phyloP scores from a whole-genome alignment of 768 basidiomycete genomes.

The Boletus tylopilopsis region DNA sequence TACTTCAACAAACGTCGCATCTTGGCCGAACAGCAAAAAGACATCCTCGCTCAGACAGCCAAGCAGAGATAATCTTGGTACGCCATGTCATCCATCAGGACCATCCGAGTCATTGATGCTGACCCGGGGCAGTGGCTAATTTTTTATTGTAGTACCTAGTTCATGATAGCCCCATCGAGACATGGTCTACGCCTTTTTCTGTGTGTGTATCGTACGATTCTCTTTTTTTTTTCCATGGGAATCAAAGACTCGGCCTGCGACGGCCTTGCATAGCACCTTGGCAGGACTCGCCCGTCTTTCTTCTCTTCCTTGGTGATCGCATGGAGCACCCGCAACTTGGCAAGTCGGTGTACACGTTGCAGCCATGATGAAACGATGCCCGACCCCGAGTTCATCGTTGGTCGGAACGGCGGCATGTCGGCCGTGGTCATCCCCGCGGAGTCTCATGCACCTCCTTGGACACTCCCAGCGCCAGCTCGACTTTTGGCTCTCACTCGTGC shows the following conservation, averaged over 20 bases:
- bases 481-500: not conserved
- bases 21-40: conserved; percentile 76
- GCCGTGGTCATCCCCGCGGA: conserved; percentile 2
- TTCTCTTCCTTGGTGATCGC: conserved; percentile 19
- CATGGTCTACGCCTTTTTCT: not conserved
- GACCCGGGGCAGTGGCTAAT: not conserved
- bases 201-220: too few relatives aligned
- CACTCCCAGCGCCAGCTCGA: not conserved
- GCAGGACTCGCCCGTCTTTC: not conserved
- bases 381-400: too few relatives aligned
- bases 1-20: conserved; percentile 93
- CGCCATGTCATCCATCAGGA: not conserved
- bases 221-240: not conserved
- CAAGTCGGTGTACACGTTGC: not conserved
- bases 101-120: not conserved
- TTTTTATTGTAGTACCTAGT: not conserved
- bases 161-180: conserved; percentile 3
- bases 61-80: conserved; percentile 18
- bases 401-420: too few relatives aligned
- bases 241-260: not conserved
- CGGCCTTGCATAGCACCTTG: not conserved
- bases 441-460: not conserved
- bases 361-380: not conserved
- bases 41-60: conserved; percentile 45
- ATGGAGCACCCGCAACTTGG: not conserved